phyloP scores from a whole-genome alignment of 495 filamentous ascomycete species.

The Talaromyces stipitatus region DNA sequence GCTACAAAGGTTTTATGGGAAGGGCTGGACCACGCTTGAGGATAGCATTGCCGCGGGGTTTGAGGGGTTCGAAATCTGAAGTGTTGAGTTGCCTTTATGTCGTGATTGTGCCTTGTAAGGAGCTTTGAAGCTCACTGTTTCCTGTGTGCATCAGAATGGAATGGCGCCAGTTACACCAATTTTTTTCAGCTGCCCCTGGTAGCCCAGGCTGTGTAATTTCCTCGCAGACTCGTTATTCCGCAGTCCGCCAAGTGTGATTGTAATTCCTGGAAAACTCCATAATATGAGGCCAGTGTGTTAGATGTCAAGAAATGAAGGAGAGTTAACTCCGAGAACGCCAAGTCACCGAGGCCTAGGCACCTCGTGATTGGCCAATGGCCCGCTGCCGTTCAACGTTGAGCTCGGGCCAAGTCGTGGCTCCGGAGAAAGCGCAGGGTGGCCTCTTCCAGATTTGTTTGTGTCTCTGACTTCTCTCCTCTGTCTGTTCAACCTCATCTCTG shows the following conservation, averaged over 20 bases:
- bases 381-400: not conserved
- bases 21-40: slow-evolving; percentile 11
- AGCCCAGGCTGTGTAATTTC: not conserved
- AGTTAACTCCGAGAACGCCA: not conserved
- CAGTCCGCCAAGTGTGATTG: not conserved
- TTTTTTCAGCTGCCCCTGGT: not conserved
- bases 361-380: not conserved
- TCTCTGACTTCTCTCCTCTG: not conserved
- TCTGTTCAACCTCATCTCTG: not conserved
- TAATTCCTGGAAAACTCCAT: not conserved
- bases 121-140: not conserved
- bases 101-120: too few relatives aligned
- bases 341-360: not conserved
- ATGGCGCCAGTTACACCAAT: not conserved
- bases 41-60: slow-evolving; percentile 7
- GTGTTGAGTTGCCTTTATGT: not conserved
- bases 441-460: not conserved
- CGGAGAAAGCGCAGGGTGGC: slow-evolving; percentile 1
- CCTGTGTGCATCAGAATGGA: not conserved
- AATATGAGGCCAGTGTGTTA: not conserved
- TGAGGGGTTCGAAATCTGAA: not conserved
- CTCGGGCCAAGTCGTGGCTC: not conserved
- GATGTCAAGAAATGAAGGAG: too few relatives aligned
- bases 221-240: not conserved
- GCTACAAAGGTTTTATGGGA: slow-evolving; percentile 9